Evolutionary conservation across 352 stramenopile genomes (phyloP), one percentile per base, ranked within the genome.

Genomic region (Globisporangium rhizosaccharum): DNA sequence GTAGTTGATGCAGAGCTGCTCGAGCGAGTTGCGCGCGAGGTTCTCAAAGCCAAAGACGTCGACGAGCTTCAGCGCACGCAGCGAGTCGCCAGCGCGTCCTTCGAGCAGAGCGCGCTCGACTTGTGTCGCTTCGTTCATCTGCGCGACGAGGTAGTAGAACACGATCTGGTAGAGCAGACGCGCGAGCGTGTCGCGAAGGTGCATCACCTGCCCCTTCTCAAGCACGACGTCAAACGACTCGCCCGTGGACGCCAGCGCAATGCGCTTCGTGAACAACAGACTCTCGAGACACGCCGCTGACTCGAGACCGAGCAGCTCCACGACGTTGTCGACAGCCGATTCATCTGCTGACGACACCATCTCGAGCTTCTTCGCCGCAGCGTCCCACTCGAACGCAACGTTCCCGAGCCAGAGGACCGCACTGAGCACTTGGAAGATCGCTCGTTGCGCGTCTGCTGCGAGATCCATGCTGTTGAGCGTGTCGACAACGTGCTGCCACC

Each of bases 1-100:
- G 61, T 88, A 92, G 54, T 92, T 92, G 56, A 92, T 88, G 49
- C 80, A 90, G 0, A 92, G 68, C 52, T 92, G 82, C 67, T 87
- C 82, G 39, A 90, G 67, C 23, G 82, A 92, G 61, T 90, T 90
- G 30, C 61, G 53, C 23, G 54, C 15, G n/a, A 92, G 68, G 53
- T 82, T 73, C 66, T 92, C 82, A 49, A 90, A 92, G 0, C 82
- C 82, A 59, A 89, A 90, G 39, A 90, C 68, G 30, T 92, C 82
- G 41, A 92, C 59, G 3, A 92, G 70, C n/a, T 82, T 68, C 3
- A 92, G 41, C 30, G 58, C 48, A 10, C 68, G 58, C 17, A 66
- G 20, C 33, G 33, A 48, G 28, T 42, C 57, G 25, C 26, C 57
- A 17, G 48, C 48, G 54, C 26, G n/a, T 30, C 11, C 36, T 20